Evolutionary conservation across 371 early-diverging fungal genomes (phyloP), one percentile per base, ranked within the genome.

Genomic region (Mortierella sp.): DNA sequence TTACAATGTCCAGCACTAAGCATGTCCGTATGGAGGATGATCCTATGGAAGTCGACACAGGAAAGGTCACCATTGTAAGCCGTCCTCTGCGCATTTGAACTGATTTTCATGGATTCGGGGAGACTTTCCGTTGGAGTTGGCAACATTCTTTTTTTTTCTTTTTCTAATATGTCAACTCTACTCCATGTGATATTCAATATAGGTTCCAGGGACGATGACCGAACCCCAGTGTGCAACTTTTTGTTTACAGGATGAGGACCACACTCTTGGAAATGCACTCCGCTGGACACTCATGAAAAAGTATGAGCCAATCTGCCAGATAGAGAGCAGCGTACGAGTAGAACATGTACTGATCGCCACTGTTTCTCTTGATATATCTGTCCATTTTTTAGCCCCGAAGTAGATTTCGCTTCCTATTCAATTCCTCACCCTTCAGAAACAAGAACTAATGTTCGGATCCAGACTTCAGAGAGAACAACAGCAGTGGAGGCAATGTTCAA

Each of bases 341-440:
- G 23, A 40, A 29, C n/a, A 12, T 55, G 13, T 23, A 32, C 58
- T 32, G 12, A 17, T 19, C 13, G 12, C 49, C 42, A 22, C 17
- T 47, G 22, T 28, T 12, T 31, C 28, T 29, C 28, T 63, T 45
- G 19, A 28, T 28, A 17, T 37, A n/a, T 29, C 9, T 42, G 17
- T 35, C 37, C 3, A 58, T 13, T 34, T 31, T n/a, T 32, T 84
- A 96, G 95, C 78, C 90, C 94, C 12, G 86, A 93, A 34, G 98
- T 99, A 43, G 95, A 95, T 49, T 98, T 98, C 75, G 98, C 98
- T 82, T 99, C 98, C 54, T 99, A 99, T 87, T 95, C 98, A 29
- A 94, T 99, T 64, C 99, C 99, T n/a, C 99, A 99, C 84, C 99
- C 99, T 47, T 97, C 99, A 35, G 99, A 99, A 84, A 91, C 92